Base-by-base conservation (phyloP, 805 yeast species). In the Wickerhamomyces rabaulensis region DNA sequence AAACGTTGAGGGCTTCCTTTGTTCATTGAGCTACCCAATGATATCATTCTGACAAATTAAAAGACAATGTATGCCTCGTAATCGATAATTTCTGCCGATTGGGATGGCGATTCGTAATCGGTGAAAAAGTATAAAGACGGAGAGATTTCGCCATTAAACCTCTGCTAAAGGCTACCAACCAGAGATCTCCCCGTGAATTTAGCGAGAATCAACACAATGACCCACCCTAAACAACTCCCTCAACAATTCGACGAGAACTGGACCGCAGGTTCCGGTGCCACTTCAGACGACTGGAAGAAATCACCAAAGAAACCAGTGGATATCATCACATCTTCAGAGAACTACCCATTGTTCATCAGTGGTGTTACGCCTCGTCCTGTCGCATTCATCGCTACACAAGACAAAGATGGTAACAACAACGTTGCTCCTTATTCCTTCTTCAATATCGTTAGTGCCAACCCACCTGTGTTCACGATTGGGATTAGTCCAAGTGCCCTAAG, bases 381-480 rank as follows among this genome's bases (percentile, higher is more conserved):
- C 51, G 85, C 78, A 6, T 75, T 80, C 49, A 59, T 80, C 6
- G 72, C 82, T 5, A 70, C 83, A 0, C 55, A 74, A 3, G 62
- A 70, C 19, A 52, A 54, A 15, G 66, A 68, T 12, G 83, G 83
- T 1, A 56, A 52, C 2, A 53, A 56, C 25, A 80, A 80, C 53
- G 58, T 80, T 36, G 75, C 85, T 0, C 85, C 84, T 20, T 80
- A 74, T 52, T 76, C 82, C 10, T 80, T 68, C 57, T 76, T 76
- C 56, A 65, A 64, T 19, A 54, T 76, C 22, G 71, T 73, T 15
- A 65, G 66, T 44, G 61, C 63, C 47, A 80, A 79, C 49, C 86
- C 86, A 9, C 85, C 85, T 1, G 67, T 75, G 9, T 80, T 80
- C 56, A 62, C 67, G 4, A 46, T 80, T 40, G 78, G 81, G 1